Base-by-base conservation (phyloP, 2,329 filamentous ascomycete genomes). In the Dothideomycetidae sp. region DNA sequence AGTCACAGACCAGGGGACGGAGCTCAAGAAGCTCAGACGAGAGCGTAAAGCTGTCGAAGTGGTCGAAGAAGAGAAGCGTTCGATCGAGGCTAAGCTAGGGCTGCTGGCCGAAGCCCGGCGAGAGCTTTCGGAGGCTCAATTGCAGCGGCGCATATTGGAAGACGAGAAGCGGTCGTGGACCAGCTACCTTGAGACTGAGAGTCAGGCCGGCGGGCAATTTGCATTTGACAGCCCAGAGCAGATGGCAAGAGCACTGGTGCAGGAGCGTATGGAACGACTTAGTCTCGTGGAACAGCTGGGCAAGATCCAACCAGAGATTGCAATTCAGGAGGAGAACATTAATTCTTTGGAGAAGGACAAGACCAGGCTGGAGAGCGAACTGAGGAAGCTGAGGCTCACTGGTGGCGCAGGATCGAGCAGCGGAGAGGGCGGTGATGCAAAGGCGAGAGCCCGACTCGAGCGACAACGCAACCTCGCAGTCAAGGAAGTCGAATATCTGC, bases 401-500 rank as follows among this genome's bases (percentile, higher is more conserved):
- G 29, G 41, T 16, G 37, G 41, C 9, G 28, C 36, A 5, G 39
- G 36, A 4, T 16, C 15, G 10, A 31, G 17, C 13, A 41, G 30
- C 10, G 40, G 36, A 4, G 58, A 63, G 1, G 61, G 61, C 3
- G 47, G 44, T 11, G 80, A 83, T 50, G 80, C 54, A 44, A 72
- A 85, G 58, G 70, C 72, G 1, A 77, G 75, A 30, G 64, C 80
- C 37, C 73, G 90, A 19, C 63, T 94, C 0, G 88, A 98, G 50
- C 71, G 90, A 41, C 88, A 96, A 54, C 81, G 83, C 41, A 73
- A 71, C 1, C 69, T 98, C 5, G 84, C 86, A 0, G 69, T 84
- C 15, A 94, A 94, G 53, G 92, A 98, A 55, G 83, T 90, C 1
- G 86, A 94, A 48, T 93, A 93, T 54, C 70, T 98, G 5, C 81